Percentiles rank a stretch among this genome's conserved stretches.
Conservation (phyloP, 345 rosid genomes). For the Boechera retrofracta region DNA sequence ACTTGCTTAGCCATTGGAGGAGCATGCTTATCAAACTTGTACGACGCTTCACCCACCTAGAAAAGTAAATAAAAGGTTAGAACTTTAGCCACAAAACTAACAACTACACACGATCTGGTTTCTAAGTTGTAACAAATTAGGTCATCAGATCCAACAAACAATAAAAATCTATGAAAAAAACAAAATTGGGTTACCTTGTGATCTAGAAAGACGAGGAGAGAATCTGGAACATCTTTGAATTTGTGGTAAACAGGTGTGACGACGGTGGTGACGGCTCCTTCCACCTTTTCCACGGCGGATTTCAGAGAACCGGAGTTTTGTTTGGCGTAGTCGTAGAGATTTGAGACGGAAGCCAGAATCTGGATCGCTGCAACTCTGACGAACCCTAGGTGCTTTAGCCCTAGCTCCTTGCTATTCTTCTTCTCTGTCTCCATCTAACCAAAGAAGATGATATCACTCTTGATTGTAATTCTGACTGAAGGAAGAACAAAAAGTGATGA, state of each 20-base stretch:
- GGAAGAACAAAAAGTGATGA: not conserved
- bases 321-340: slow-evolving; percentile 73
- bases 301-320: slow-evolving; percentile 79
- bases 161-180: not conserved
- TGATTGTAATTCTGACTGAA: not conserved
- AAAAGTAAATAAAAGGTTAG: not conserved
- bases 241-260: slow-evolving; percentile 70
- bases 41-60: slow-evolving; percentile 71
- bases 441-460: not conserved
- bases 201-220: slow-evolving; percentile 73
- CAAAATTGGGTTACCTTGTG: slow-evolving; percentile 57
- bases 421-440: slow-evolving; percentile 55
- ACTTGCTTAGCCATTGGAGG: slow-evolving; percentile 67
- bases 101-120: not conserved
- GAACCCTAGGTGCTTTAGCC: slow-evolving; percentile 74
- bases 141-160: slow-evolving; percentile 12
- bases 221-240: slow-evolving; percentile 65
- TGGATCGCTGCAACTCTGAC: slow-evolving; percentile 67
- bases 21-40: slow-evolving; percentile 71
- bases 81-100: slow-evolving; percentile 1
- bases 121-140: not conserved
- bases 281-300: slow-evolving; percentile 71
- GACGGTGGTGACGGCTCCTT: slow-evolving; percentile 66
- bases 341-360: slow-evolving; percentile 53
- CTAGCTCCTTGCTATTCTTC: slow-evolving; percentile 46